A percentile compares a stretch with the other conserved stretches of the same genome.
Conservation (phyloP, 768 basidiomycete species). For the Xanthoconium purpureum region DNA sequence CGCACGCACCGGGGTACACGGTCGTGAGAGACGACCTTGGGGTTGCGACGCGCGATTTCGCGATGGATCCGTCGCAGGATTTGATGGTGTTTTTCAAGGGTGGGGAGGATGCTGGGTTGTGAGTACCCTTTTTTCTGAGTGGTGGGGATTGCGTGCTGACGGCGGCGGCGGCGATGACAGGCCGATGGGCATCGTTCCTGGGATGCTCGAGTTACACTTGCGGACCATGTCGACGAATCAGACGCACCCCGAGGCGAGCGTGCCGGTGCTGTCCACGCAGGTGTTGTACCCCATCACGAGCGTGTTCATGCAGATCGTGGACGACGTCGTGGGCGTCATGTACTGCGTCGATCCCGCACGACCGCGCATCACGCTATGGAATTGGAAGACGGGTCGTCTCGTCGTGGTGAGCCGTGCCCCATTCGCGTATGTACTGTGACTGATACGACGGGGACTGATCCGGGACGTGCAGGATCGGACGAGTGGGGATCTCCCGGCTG, state of each 20-base stretch:
- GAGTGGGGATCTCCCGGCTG: slow-evolving; percentile 20
- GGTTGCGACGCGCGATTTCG: slow-evolving; percentile 50
- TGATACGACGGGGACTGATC: background rate
- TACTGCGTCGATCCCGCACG: slow-evolving; percentile 28
- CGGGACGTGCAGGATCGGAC: slow-evolving; percentile 27
- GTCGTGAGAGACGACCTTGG: slow-evolving; percentile 37
- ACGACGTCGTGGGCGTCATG: slow-evolving; percentile 52
- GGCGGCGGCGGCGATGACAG: slow-evolving; percentile 1
- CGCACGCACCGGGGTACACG: slow-evolving; percentile 1
- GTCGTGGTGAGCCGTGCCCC: slow-evolving; percentile 34
- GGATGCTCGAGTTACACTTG: slow-evolving; percentile 37
- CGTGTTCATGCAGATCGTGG: slow-evolving; percentile 49
- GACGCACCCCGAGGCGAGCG: slow-evolving; percentile 41
- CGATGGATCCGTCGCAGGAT: slow-evolving; percentile 66
- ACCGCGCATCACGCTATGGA: slow-evolving; percentile 40
- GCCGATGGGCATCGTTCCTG: slow-evolving; percentile 6
- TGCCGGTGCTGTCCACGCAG: slow-evolving; percentile 26
- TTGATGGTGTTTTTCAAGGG: slow-evolving; percentile 44
- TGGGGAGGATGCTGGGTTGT: slow-evolving; percentile 17
- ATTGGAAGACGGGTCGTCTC: slow-evolving; percentile 45
- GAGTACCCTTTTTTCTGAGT: background rate
- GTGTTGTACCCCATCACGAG: slow-evolving; percentile 23
- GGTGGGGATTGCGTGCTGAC: too few relatives aligned
- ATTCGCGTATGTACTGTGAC: background rate
- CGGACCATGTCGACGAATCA: slow-evolving; percentile 43